Evolutionary conservation across 1,284 basidiomycete species (phyloP).

Genomic region (Trametes polyzona): DNA sequence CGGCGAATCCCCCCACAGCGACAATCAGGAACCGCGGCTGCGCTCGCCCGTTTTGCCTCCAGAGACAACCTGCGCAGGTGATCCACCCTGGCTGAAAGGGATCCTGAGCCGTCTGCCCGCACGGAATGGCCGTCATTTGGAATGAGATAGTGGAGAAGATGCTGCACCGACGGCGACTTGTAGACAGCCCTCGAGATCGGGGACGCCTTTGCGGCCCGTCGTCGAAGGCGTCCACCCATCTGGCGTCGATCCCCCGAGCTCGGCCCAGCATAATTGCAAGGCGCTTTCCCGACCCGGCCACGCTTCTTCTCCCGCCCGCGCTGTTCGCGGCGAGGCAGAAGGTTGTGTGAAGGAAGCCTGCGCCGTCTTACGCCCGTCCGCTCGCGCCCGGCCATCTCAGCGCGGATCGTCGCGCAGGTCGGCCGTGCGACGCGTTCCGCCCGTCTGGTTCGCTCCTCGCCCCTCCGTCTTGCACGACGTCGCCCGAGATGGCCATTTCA

Average conservation of each 20-base stretch:
- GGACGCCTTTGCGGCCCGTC: not conserved
- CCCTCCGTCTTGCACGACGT: not conserved
- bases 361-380: constrained; percentile 3
- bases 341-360: not conserved
- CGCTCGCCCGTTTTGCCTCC: not conserved
- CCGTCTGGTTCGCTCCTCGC: too few species aligned
- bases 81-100: too few species aligned
- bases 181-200: not conserved
- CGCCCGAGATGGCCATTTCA: not conserved
- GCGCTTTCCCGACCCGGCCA: not conserved
- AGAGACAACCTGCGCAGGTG: not conserved
- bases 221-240: not conserved
- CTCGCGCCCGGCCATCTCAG: too few species aligned
- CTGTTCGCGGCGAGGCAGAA: not conserved
- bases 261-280: not conserved
- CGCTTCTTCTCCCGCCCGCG: not conserved
- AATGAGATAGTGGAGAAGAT: too few species aligned
- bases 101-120: not conserved
- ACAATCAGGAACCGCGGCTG: constrained; percentile 2
- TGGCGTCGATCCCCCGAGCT: not conserved
- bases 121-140: not conserved
- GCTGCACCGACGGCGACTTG: not conserved
- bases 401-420: constrained; percentile 8
- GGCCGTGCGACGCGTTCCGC: not conserved
- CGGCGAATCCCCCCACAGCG: constrained; percentile 7